Conservation (phyloP, 2,329 filamentous ascomycete genomes). For the Intubia oerlemansii region DNA sequence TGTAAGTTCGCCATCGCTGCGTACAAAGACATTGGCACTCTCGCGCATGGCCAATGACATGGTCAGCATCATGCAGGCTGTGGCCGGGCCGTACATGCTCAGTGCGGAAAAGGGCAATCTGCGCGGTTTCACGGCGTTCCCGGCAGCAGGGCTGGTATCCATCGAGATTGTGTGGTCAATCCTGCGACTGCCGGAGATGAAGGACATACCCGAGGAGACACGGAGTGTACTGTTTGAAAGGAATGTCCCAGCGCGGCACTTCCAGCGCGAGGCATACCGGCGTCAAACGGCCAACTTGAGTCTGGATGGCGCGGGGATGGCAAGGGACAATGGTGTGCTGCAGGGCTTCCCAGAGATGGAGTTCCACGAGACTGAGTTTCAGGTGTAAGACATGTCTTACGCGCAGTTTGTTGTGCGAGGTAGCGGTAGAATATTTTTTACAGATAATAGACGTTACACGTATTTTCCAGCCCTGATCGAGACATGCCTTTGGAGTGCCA, state of each 20-base stretch:
- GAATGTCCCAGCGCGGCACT: not conserved
- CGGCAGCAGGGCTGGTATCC: slow-evolving; percentile 2
- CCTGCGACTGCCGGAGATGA: slow-evolving; percentile 7
- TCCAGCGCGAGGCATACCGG: not conserved
- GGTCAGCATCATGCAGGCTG: slow-evolving; percentile 7
- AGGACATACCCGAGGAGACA: slow-evolving; percentile 3
- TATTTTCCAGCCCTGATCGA: too few relatives aligned
- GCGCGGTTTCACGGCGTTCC: slow-evolving; percentile 7
- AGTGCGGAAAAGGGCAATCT: slow-evolving; percentile 6
- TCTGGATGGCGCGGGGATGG: too few relatives aligned
- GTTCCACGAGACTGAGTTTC: too few relatives aligned
- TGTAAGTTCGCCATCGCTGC: slow-evolving; percentile 6
- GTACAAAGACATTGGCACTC: slow-evolving; percentile 8
- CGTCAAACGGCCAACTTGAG: too few relatives aligned
- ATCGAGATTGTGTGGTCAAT: slow-evolving; percentile 6
- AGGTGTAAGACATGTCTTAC: too few relatives aligned
- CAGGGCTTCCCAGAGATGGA: too few relatives aligned
- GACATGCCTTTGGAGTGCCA: too few relatives aligned
- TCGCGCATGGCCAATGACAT: slow-evolving; percentile 7
- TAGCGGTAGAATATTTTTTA: too few relatives aligned
- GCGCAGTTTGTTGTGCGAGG: too few relatives aligned
- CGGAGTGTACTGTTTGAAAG: not conserved
- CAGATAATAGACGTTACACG: too few relatives aligned
- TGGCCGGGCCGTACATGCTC: slow-evolving; percentile 9
- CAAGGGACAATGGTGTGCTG: too few relatives aligned